Evolutionary conservation across 495 filamentous ascomycete species (phyloP), one percentile per base, ranked within the genome.

Genomic region (Neurospora discreta): DNA sequence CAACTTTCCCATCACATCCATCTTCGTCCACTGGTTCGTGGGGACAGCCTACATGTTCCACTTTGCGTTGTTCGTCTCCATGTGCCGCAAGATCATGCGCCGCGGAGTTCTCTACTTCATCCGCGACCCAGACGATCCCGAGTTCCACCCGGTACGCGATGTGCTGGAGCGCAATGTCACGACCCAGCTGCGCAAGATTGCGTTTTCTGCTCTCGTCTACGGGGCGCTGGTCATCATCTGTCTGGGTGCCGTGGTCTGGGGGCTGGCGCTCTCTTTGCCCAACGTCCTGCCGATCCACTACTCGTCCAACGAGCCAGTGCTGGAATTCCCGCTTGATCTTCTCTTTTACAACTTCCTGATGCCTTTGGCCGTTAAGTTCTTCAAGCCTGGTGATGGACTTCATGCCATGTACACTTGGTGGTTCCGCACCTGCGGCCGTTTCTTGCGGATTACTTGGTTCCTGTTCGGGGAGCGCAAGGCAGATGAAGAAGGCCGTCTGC

Each of bases 1-100:
- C 41, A 82, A 87, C 41, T 91, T 89, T 72, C 94, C 95, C 0
- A 84, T 93, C 52, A 97, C 93, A 0, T 96, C 93, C 7, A 88
- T 94, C 23, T 99, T 99, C 77, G 91, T 98, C 30, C 95, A 99
- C 80, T 99, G 95, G 95, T 99, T 99, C 79, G 89, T 97, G 68
- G 95, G 95, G 26, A 99, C 95, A 7, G 97, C 94, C 74, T 99
- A 99, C 81, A 99, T 99, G 95, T 99, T 99, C 80, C 95, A 99
- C 78, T 99, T 99, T 79, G 95, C 95, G 26, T 85, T 98, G 16
- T 99, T 99, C 78, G 95, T 99, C 60, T 94, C 94, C 52, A 98
- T 99, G 95, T 99, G 95, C 81, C 90, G 95, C 68, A 98, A 97
- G 83, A 97, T 98, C 69, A 90, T 99, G 90, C 89, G 95, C 73